Conservation (phyloP, 352 stramenopile genomes). For the Globisporangium echinulatum region DNA sequence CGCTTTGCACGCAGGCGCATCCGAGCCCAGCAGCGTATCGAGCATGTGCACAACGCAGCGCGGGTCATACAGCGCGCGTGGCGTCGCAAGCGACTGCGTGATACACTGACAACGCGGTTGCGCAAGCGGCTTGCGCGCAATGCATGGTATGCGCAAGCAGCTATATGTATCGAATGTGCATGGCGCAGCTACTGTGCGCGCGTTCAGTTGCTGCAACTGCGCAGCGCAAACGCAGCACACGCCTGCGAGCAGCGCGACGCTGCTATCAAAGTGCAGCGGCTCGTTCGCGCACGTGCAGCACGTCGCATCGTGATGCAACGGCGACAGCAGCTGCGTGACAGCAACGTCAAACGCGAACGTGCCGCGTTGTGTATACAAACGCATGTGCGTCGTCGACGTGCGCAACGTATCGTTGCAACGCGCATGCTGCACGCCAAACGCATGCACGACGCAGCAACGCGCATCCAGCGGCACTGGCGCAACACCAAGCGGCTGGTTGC, state of each 20-base stretch:
- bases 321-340: conserved; percentile 27
- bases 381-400: conserved; percentile 29
- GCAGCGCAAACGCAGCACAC: conserved; percentile 20
- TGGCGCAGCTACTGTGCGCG: conserved; percentile 58
- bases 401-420: conserved; percentile 27
- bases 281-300: conserved; percentile 42
- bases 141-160: conserved; percentile 18
- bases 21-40: conserved; percentile 11
- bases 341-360: conserved; percentile 24
- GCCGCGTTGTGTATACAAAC: conserved; percentile 40
- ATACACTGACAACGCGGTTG: conserved; percentile 20
- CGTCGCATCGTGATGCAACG: conserved; percentile 27
- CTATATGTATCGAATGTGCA: conserved; percentile 62
- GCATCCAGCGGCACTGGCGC: conserved; percentile 55
- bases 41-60: conserved; percentile 20
- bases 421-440: conserved; percentile 19
- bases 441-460: conserved; percentile 24
- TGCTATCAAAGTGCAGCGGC: conserved; percentile 53
- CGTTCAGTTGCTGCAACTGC: conserved; percentile 18
- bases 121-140: conserved; percentile 6
- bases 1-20: conserved; percentile 8
- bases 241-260: conserved; percentile 36
- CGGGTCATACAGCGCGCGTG: conserved; percentile 37
- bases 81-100: conserved; percentile 32
- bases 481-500: conserved; percentile 31